phyloP scores from a whole-genome alignment of 2,329 filamentous ascomycete species.

The Sporothrix sp. region DNA sequence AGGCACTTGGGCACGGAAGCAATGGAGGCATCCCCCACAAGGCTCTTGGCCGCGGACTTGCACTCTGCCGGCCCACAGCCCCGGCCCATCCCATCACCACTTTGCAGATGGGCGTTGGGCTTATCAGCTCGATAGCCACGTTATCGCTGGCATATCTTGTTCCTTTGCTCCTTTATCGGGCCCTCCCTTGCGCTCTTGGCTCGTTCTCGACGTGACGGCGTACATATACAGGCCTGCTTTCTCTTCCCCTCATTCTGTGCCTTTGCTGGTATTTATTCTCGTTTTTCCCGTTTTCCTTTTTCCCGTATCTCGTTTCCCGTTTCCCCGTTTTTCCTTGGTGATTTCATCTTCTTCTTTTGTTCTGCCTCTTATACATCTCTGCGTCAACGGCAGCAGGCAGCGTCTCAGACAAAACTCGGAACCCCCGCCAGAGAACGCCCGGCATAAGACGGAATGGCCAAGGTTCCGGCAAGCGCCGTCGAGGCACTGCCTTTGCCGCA shows the following conservation, averaged over 20 bases:
- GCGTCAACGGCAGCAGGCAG: too few relatives aligned
- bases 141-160: not conserved
- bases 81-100: too few relatives aligned
- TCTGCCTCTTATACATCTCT: too few relatives aligned
- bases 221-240: too few relatives aligned
- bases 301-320: not conserved
- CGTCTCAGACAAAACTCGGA: too few relatives aligned
- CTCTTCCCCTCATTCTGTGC: not conserved
- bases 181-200: too few relatives aligned
- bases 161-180: not conserved
- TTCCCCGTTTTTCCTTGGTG: not conserved
- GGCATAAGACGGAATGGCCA: not conserved
- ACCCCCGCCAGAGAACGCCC: too few relatives aligned
- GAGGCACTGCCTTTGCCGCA: not conserved
- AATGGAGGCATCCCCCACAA: not conserved
- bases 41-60: too few relatives aligned
- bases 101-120: too few relatives aligned
- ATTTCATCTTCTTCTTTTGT: not conserved
- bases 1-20: too few relatives aligned
- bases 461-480: not conserved
- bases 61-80: too few relatives aligned
- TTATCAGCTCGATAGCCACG: not conserved
- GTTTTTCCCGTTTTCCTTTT: not conserved
- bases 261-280: not conserved
- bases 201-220: too few relatives aligned